A percentile compares a stretch with the other conserved stretches of the same genome.
These are phyloP conservation scores for Torulaspora quercuum DNA, from an alignment of 805 yeast genomes.

Conservation along the genomic window DNA sequence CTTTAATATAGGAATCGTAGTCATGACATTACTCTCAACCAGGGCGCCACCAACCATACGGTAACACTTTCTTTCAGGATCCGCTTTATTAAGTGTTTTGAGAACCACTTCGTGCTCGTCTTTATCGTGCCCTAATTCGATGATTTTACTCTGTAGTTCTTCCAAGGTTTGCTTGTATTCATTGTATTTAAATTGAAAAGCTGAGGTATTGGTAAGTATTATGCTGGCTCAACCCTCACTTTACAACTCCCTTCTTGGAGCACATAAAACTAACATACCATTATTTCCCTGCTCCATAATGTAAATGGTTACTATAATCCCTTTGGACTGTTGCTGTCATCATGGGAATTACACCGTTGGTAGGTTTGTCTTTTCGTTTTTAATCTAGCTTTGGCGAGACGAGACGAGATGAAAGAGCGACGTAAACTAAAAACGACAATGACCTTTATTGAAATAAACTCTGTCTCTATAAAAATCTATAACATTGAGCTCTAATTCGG, in stretches of 20 bases:
- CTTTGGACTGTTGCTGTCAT: no score
- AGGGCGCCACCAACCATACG: constrained; percentile 94
- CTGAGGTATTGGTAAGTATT: no score
- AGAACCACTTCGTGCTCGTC: constrained; percentile 53
- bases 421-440: neutral
- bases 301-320: no score
- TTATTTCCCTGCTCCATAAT: constrained; percentile 20
- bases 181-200: constrained; percentile 49
- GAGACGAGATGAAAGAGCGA: neutral
- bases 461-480: neutral
- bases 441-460: no score
- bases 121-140: constrained; percentile 48
- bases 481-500: neutral
- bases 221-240: no score
- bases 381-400: constrained; percentile 8
- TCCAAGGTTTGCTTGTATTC: constrained; percentile 49
- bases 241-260: no score
- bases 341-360: no score
- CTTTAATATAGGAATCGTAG: constrained; percentile 61
- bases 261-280: constrained; percentile 24
- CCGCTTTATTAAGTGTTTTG: constrained; percentile 51
- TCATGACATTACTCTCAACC: constrained; percentile 77
- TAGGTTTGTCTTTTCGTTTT: neutral
- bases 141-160: constrained; percentile 44
- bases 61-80: constrained; percentile 71